A percentile compares a stretch with the other conserved stretches of the same genome.
These are phyloP conservation scores for Lasiosphaeria miniovina DNA, from an alignment of 495 filamentous ascomycete genomes.

Conservation along the genomic window DNA sequence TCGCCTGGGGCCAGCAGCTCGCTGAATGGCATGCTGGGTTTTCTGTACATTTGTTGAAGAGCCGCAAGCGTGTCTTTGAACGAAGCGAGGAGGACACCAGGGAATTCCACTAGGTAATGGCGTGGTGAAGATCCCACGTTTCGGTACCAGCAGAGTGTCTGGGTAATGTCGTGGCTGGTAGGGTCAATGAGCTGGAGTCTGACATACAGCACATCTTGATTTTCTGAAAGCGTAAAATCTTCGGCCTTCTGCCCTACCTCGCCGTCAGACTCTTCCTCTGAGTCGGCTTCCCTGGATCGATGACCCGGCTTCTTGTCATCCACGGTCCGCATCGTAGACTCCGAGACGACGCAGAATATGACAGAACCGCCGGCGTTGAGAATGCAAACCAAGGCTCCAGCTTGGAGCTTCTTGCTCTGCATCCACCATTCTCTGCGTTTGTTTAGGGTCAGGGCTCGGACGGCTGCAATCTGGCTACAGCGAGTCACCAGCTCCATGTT, in stretches of 20 bases:
- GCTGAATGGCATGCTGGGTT: slow-evolving; percentile 55
- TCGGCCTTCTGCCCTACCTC: not conserved
- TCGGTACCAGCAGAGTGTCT: slow-evolving; percentile 27
- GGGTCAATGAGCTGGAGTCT: slow-evolving; percentile 30
- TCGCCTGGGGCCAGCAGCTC: slow-evolving; percentile 51
- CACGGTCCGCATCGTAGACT: slow-evolving; percentile 24
- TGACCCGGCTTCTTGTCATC: slow-evolving; percentile 4
- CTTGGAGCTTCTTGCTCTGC: slow-evolving; percentile 51
- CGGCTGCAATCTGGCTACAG: slow-evolving; percentile 52
- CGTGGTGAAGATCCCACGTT: slow-evolving; percentile 18
- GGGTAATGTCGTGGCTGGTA: slow-evolving; percentile 29
- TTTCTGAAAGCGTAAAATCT: slow-evolving; percentile 21
- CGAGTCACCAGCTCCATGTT: slow-evolving; percentile 55
- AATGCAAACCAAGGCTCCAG: slow-evolving; percentile 59
- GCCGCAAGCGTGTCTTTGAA: slow-evolving; percentile 66
- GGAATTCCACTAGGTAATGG: slow-evolving; percentile 63
- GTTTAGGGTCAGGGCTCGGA: slow-evolving; percentile 25
- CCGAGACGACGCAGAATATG: slow-evolving; percentile 56
- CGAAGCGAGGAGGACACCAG: slow-evolving; percentile 61
- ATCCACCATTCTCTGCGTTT: slow-evolving; percentile 60
- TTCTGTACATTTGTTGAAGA: slow-evolving; percentile 56
- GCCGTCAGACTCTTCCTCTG: not conserved
- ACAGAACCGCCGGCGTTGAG: slow-evolving; percentile 42
- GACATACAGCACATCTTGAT: slow-evolving; percentile 26
- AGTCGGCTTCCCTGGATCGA: not conserved